Evolutionary conservation across 2,329 filamentous ascomycete genomes (phyloP), one percentile per base, ranked within the genome.

Genomic region (Colletotrichum orchidophilum): DNA sequence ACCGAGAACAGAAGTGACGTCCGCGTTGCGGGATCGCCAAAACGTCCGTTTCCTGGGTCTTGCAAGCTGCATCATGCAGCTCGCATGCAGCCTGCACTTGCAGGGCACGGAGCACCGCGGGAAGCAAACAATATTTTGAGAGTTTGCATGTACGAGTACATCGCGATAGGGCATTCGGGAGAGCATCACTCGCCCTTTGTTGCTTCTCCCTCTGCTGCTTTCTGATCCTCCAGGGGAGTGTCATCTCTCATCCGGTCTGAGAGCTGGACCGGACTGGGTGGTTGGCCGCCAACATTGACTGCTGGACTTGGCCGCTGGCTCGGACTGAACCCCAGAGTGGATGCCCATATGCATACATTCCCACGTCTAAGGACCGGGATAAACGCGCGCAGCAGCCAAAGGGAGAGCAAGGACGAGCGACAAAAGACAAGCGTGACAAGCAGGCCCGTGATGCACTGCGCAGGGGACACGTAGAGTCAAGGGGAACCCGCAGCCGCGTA

Each of bases 1-100:
- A 63, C 68, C 68, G 68, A 71, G 68, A 71, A 71, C 57, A 71
- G 68, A 71, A 71, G 58, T 63, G 68, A 71, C 52, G 63, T 63
- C 68, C 68, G 68, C 52, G 68, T 46, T 58, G 68, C 18, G 68
- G 64, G 63, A 71, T 68, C 68, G 64, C 52, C 58, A 52, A 54
- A 46, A 60, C 49, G 39, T 67, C 39, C 50, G 52, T 63, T 46
- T 54, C 63, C 59, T 53, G 55, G 55, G 55, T 39, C 46, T 59
- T 53, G 31, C 42, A 33, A 46, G 61, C 61, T 55, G 55, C 54
- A 39, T 49, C 15, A 39, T 53, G 60, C 31, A 35, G 46, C 27
- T 24, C 12, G 59, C 39, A n/a, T 50, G 60, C 31, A 35, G 29
- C 27, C 13, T 12, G 46, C 26, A n/a, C 39, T 55, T 61, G 50